Conservation (phyloP, 2,329 filamentous ascomycete genomes). For the Apiospora pterosperma region DNA sequence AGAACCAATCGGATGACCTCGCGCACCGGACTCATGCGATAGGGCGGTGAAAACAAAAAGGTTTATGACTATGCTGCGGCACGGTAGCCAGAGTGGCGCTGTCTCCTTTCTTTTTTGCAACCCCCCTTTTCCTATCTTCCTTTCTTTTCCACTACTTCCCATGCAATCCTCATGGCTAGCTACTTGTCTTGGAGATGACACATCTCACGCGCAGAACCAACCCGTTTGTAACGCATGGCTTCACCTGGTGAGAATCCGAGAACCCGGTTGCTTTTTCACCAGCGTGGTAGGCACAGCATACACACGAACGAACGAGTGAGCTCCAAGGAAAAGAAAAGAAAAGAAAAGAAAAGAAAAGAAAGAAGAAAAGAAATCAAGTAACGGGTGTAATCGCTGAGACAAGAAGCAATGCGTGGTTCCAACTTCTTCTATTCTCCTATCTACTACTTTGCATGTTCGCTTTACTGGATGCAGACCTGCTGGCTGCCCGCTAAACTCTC, state of each 20-base stretch:
- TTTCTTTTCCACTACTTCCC: too few relatives aligned
- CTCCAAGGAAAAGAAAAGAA: neutral
- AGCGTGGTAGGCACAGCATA: neutral
- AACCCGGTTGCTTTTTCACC: neutral
- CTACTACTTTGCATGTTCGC: neutral
- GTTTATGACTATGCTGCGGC: too few relatives aligned
- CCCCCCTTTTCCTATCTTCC: too few relatives aligned
- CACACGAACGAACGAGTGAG: neutral
- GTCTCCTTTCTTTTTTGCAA: too few relatives aligned
- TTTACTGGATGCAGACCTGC: neutral
- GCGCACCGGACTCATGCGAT: neutral
- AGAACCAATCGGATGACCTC: neutral
- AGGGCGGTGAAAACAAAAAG: neutral
- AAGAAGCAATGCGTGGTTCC: neutral
- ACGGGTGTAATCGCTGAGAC: neutral
- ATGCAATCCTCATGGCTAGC: too few relatives aligned
- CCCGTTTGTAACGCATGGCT: neutral
- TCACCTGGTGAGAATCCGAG: neutral
- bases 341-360: neutral
- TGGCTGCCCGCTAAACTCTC: neutral
- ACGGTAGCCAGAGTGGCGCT: too few relatives aligned
- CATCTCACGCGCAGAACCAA: neutral
- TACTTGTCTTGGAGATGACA: neutral
- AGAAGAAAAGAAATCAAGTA: neutral
- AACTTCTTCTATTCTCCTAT: neutral